Base-by-base conservation (phyloP, 2,329 filamentous ascomycete genomes). In the Dactylellina drechsleri region DNA sequence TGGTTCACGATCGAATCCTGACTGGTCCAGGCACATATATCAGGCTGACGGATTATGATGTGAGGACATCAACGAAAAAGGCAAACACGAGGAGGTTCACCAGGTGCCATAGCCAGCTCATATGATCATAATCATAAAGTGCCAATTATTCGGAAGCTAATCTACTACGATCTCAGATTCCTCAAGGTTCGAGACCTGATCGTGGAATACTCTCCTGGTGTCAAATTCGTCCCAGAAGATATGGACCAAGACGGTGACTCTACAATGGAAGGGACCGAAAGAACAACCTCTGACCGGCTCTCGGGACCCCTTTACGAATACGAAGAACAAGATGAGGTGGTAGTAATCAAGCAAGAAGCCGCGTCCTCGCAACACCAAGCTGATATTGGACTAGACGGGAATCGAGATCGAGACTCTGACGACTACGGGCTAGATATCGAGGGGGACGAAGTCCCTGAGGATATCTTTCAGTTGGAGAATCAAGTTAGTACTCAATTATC, bases 341-440 rank as follows among this genome's bases (percentile, higher is more conserved):
- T 74, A 74, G 62, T 74, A 61, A 74, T 74, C 62, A 74, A 74
- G 62, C 70, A 74, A 74, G 62, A 74, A 67, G 57, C 54, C 49
- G 61, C 62, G 31, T 66, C 70, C 36, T 67, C 70, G 57, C 61
- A 61, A 73, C 54, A 49, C 47, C 58, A 54, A 59, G 70, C 70
- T 74, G 70, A 74, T 74, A 61, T 58, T 20, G 61, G 70, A 66
- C 49, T 74, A 74, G 70, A 74, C 70, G 70, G 62, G 57, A 61
- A 56, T 64, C 62, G 62, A 74, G 70, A 74, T 67, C 70, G 68
- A 73, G 61, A 59, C 41, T 54, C 41, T 65, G 52, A 59, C 52
- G 41, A 67, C 36, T 74, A 67, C 49, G 62, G 62, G 28, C n/a
- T 74, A 74, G 62, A 74, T 26, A 20, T 47, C 26, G 68, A 74